Percentiles rank a stretch among this genome's conserved stretches.
These are phyloP conservation scores for Naumovozyma dairenensis DNA, from an alignment of 805 yeast species.

Conservation along the genomic window DNA sequence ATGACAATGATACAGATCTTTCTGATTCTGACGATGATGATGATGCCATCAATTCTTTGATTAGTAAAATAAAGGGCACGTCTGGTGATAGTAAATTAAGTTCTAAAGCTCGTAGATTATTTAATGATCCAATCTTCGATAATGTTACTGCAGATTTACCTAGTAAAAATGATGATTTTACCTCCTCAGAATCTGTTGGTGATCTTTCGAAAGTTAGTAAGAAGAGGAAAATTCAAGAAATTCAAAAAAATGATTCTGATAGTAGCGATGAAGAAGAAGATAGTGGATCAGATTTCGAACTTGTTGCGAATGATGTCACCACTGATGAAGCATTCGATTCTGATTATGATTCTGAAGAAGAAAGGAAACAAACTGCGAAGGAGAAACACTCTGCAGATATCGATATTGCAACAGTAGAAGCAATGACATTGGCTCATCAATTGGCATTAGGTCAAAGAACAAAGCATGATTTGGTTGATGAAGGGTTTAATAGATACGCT, in stretches of 20 bases:
- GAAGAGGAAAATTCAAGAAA: constrained; percentile 15
- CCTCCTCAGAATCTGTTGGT: constrained; percentile 16
- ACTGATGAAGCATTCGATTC: constrained; percentile 29
- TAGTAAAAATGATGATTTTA: constrained; percentile 6
- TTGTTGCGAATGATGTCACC: constrained; percentile 36
- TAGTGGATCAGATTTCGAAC: constrained; percentile 34
- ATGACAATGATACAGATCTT: constrained; percentile 34
- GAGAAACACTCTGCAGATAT: constrained; percentile 51
- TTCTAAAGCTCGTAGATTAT: constrained; percentile 36
- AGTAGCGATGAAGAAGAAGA: constrained; percentile 17
- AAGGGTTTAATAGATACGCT: constrained; percentile 84
- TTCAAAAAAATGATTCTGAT: constrained; percentile 8
- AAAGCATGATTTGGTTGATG: constrained; percentile 79
- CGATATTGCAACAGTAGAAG: constrained; percentile 85
- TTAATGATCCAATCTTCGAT: constrained; percentile 45
- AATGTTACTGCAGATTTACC: constrained; percentile 35
- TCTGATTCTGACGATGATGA: constrained; percentile 57
- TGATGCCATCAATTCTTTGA: constrained; percentile 52
- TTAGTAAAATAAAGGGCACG: constrained; percentile 46
- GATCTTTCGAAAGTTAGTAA: constrained; percentile 8
- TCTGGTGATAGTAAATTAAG: constrained; percentile 31
- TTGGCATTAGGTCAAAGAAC: constrained; percentile 81
- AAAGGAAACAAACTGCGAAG: constrained; percentile 33
- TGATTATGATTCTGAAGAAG: constrained; percentile 46
- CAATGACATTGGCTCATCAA: constrained; percentile 97